phyloP scores from a whole-genome alignment of 169 alveolate species.

The Babesia bigemina region DNA sequence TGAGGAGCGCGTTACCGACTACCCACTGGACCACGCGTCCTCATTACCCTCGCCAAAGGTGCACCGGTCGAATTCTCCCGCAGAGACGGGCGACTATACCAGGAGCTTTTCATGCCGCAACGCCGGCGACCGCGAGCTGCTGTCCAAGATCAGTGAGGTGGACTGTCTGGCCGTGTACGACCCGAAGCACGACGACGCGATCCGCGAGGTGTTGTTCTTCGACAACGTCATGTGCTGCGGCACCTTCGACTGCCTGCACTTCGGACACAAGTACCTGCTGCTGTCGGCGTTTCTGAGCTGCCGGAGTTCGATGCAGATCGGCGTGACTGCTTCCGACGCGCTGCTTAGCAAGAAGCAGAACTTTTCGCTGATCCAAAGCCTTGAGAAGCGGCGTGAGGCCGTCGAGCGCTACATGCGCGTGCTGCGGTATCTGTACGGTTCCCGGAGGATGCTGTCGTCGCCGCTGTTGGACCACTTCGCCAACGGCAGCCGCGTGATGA shows the following conservation, averaged over 20 bases:
- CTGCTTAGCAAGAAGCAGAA: slow-evolving; percentile 30
- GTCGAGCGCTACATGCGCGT: slow-evolving; percentile 17
- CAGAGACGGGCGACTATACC: background rate
- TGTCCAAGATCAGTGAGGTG: background rate
- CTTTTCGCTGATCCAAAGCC: slow-evolving; percentile 22
- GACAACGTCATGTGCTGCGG: slow-evolving; percentile 58
- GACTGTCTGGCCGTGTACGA: slow-evolving; percentile 29
- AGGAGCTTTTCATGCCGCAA: slow-evolving; percentile 12
- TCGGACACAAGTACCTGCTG: slow-evolving; percentile 64
- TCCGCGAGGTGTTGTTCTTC: slow-evolving; percentile 16
- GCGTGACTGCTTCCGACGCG: slow-evolving; percentile 52
- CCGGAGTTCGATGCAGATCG: slow-evolving; percentile 28
- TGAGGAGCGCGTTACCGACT: no score
- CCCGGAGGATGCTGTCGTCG: background rate
- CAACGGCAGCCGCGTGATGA: slow-evolving; percentile 13
- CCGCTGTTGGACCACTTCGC: background rate
- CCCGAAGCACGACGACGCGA: slow-evolving; percentile 2
- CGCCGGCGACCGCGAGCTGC: background rate
- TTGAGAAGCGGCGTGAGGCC: slow-evolving; percentile 29
- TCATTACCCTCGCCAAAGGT: no score
- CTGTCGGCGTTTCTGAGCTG: slow-evolving; percentile 52
- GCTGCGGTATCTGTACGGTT: slow-evolving; percentile 10
- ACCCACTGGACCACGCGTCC: no score
- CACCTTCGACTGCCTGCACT: slow-evolving; percentile 66
- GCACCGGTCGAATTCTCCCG: no score